Evolutionary conservation across 2,329 filamentous ascomycete species (phyloP).

Genomic region (Drechslerella coelobrocha): DNA sequence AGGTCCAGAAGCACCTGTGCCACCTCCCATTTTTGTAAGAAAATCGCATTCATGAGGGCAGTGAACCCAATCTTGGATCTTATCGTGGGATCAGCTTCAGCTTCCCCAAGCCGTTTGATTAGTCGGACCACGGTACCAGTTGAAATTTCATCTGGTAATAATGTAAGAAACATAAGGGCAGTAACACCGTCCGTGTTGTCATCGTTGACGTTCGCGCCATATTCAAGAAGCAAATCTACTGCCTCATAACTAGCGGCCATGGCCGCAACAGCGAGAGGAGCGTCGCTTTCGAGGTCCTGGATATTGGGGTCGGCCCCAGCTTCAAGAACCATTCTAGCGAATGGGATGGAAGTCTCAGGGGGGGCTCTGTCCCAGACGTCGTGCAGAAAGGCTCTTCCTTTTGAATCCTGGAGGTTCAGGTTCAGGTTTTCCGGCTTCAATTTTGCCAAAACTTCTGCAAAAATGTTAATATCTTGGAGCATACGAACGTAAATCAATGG

Average conservation of each 20-base stretch:
- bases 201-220: conserved; percentile 21
- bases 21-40: neutral
- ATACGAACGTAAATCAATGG: neutral
- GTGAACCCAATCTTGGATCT: conserved; percentile 8
- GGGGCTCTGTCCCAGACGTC: conserved; percentile 2
- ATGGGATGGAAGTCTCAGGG: neutral
- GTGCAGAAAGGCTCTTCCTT: neutral
- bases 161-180: neutral
- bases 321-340: conserved; percentile 10
- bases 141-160: neutral
- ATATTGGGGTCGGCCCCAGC: conserved; percentile 24
- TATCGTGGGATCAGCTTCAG: conserved; percentile 14
- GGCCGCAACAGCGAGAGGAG: conserved; percentile 1
- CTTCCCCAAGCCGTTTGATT: conserved; percentile 3
- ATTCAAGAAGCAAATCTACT: conserved; percentile 27
- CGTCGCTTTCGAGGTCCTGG: conserved; percentile 18
- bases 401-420: neutral
- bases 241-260: neutral
- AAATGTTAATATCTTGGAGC: conserved; percentile 4
- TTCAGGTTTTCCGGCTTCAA: conserved; percentile 5
- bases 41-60: conserved; percentile 1
- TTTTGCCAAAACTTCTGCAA: conserved; percentile 10
- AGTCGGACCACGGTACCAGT: neutral
- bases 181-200: conserved; percentile 16
- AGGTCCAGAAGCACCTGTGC: conserved; percentile 17